These are phyloP conservation scores for Lichtheimia ramosa DNA, from an alignment of 371 early-diverging fungal species.

Conservation along the genomic window DNA sequence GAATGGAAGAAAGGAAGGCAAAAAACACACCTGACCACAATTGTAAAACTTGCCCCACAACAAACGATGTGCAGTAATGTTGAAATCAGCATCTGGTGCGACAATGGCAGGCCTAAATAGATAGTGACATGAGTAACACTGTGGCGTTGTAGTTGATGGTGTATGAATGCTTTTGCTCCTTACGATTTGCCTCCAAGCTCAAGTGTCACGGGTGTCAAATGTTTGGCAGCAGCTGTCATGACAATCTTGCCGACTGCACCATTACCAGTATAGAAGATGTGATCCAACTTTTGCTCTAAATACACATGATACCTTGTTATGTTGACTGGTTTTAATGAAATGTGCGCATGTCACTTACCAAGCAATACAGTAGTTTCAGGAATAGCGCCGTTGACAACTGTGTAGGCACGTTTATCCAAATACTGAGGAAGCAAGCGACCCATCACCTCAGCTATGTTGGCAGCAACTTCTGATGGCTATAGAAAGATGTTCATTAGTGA, in stretches of 20 bases:
- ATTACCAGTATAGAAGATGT: constrained; percentile 92
- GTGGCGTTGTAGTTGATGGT: no score
- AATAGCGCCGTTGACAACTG: constrained; percentile 78
- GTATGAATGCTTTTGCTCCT: not conserved
- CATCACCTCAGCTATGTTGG: constrained; percentile 64
- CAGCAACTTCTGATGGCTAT: constrained; percentile 83
- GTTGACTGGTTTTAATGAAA: not conserved
- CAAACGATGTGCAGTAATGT: constrained; percentile 68
- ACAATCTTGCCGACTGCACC: constrained; percentile 80
- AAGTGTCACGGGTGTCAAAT: constrained; percentile 78
- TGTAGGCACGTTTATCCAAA: constrained; percentile 65
- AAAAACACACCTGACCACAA: constrained; percentile 58
- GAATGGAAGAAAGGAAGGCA: not conserved
- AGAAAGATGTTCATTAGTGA: not conserved
- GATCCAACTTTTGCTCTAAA: constrained; percentile 68
- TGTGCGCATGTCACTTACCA: constrained; percentile 17
- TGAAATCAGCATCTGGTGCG: constrained; percentile 67
- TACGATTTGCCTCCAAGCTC: constrained; percentile 87
- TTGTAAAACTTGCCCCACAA: constrained; percentile 81
- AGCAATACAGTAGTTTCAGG: constrained; percentile 73
- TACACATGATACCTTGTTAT: not conserved
- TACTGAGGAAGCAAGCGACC: constrained; percentile 66
- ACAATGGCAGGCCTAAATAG: constrained; percentile 71
- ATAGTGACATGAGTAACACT: not conserved
- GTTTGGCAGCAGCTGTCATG: constrained; percentile 75